Base-by-base conservation (phyloP, 2,329 filamentous ascomycete genomes). In the Colletotrichum brevisporum region DNA sequence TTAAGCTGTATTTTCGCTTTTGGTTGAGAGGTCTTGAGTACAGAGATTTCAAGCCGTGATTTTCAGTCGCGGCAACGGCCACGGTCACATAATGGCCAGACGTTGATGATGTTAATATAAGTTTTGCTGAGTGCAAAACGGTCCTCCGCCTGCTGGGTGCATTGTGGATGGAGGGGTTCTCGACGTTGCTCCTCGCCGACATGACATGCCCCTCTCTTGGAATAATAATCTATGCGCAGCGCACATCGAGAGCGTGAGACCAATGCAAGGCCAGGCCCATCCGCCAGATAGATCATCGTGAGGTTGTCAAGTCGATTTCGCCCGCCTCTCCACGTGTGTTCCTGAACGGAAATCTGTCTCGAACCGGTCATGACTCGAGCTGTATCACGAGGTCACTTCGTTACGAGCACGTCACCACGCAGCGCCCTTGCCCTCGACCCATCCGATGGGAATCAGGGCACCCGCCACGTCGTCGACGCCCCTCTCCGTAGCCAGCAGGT, bases 401-500 rank as follows among this genome's bases (percentile, higher is more conserved):
- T 51, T 21, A 18, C 26, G 51, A 55, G 21, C 64, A 58, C 27
- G 27, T 68, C 58, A 69, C 67, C 58, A 70, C 15, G 50, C 52
- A 56, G 83, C 84, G 2, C 85, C 85, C 27, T 82, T 72, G 2
- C 86, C 86, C 67, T 93, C 91, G 74, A 85, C 89, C 93, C 94
- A 97, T 2, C 94, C 94, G 61, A 96, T 86, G 0, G 95, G 95
- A 79, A 98, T 89, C 80, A 99, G 78, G 10, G 94, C 95, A 2
- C 94, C 95, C 31, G 94, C 95, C 71, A 98, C 90, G 75, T 95
- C 92, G 21, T 90, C 86, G 6, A 96, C 90, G 1, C 96, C 95
- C 59, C 96, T 86, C 83, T 99, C 96, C 18, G 94, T 98, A n/a
- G 94, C 95, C 63, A 99, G 83, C 75, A 99, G 79, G 78, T 99